Conservation (phyloP, 2,329 filamentous ascomycete species). For the Myriangium duriaei region DNA sequence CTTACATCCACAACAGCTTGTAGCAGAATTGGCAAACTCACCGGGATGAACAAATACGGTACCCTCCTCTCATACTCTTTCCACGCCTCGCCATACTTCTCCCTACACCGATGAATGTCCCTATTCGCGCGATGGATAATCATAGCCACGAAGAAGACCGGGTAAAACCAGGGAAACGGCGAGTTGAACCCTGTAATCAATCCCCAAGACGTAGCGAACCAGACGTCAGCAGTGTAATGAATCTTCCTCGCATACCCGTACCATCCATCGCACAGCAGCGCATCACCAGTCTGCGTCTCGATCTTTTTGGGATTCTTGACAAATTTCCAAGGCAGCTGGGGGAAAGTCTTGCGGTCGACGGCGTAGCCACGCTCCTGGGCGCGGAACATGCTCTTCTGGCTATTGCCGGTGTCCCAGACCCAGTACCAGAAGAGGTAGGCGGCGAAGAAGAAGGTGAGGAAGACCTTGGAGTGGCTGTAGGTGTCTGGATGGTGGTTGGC, state of each 20-base stretch:
- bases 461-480: constrained; percentile 63
- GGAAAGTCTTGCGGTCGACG: constrained; percentile 66
- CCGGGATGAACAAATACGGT: constrained; percentile 73
- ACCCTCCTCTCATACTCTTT: constrained; percentile 66
- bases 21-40: too few species aligned
- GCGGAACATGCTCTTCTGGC: constrained; percentile 87
- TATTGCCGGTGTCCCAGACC: constrained; percentile 53
- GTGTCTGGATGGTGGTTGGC: constrained; percentile 68
- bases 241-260: constrained; percentile 40
- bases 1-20: too few species aligned
- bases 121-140: constrained; percentile 65
- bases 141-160: constrained; percentile 67
- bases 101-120: constrained; percentile 62
- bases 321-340: constrained; percentile 79
- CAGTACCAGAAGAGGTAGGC: constrained; percentile 21
- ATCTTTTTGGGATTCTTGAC: constrained; percentile 72
- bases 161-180: constrained; percentile 84
- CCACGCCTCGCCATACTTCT: constrained; percentile 76
- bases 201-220: constrained; percentile 66
- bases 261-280: constrained; percentile 76
- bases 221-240: constrained; percentile 70
- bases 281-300: constrained; percentile 57
- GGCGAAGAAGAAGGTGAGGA: constrained; percentile 51
- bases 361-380: constrained; percentile 61
- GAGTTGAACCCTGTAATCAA: constrained; percentile 69